phyloP scores from a whole-genome alignment of 306 rosid species.

The Rosa lucieae region DNA sequence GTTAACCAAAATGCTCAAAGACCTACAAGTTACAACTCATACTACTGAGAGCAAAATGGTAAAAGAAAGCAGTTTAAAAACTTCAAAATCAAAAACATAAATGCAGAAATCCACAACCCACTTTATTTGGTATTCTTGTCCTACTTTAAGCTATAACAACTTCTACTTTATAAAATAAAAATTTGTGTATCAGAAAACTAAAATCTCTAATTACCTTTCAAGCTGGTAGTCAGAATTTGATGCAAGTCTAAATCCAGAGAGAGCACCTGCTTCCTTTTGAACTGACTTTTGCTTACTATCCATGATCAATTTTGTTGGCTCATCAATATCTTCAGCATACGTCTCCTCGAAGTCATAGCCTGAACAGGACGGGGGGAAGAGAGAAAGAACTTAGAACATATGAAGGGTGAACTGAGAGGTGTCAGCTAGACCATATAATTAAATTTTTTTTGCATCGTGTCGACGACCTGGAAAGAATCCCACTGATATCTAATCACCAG shows the following conservation, averaged over 20 bases:
- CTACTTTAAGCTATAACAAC: background rate
- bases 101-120: background rate
- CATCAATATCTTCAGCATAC: conserved; percentile 74
- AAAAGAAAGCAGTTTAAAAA: background rate
- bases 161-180: background rate
- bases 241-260: conserved; percentile 78
- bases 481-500: too few relatives aligned
- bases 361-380: conserved; percentile 29
- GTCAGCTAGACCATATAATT: background rate
- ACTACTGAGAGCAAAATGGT: background rate
- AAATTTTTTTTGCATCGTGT: background rate
- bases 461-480: too few relatives aligned
- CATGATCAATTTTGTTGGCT: conserved; percentile 54
- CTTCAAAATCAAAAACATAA: background rate
- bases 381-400: background rate
- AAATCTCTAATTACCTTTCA: conserved; percentile 58
- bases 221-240: conserved; percentile 73
- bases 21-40: background rate
- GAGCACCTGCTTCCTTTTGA: conserved; percentile 48
- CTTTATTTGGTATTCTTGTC: background rate
- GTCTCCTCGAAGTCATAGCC: conserved; percentile 76
- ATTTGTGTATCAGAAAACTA: background rate
- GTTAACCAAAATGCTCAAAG: background rate
- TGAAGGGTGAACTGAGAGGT: background rate
- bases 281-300: conserved; percentile 52